Conservation (phyloP, 2,329 filamentous ascomycete genomes). For the Hypoxylon sp. region DNA sequence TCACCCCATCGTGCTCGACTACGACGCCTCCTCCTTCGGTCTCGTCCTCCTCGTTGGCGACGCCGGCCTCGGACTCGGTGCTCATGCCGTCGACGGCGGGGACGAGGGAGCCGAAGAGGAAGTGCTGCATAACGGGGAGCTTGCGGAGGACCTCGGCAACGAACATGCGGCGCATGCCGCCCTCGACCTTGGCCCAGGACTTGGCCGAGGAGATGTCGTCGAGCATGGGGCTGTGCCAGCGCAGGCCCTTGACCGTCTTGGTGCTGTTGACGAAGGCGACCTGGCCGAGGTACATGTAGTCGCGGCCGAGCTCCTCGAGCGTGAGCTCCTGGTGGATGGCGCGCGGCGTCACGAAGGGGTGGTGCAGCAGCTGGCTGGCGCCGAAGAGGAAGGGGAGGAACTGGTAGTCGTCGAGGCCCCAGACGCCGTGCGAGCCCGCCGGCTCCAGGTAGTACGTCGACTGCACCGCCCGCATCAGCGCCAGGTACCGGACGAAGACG, state of each 20-base stretch:
- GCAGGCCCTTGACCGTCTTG: slow-evolving; percentile 91
- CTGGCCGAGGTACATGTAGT: slow-evolving; percentile 92
- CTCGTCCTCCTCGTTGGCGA: slow-evolving; percentile 57
- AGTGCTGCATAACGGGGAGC: slow-evolving; percentile 98
- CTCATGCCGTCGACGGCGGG: slow-evolving; percentile 85
- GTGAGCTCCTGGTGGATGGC: slow-evolving; percentile 88
- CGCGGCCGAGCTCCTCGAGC: slow-evolving; percentile 82
- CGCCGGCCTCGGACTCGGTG: slow-evolving; percentile 62
- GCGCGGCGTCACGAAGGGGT: slow-evolving; percentile 79
- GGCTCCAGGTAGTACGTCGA: slow-evolving; percentile 96
- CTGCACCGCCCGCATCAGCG: slow-evolving; percentile 87
- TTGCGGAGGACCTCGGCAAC: slow-evolving; percentile 91
- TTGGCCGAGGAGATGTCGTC: slow-evolving; percentile 94
- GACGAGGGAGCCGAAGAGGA: slow-evolving; percentile 87
- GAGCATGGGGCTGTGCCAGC: slow-evolving; percentile 98
- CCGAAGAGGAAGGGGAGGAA: slow-evolving; percentile 97
- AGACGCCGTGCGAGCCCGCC: slow-evolving; percentile 95
- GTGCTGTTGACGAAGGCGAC: slow-evolving; percentile 94
- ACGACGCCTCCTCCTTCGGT: slow-evolving; percentile 66
- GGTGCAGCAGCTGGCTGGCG: slow-evolving; percentile 85
- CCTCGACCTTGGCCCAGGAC: slow-evolving; percentile 91
- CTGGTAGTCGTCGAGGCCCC: slow-evolving; percentile 97
- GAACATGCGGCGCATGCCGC: slow-evolving; percentile 97
- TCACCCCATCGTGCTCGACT: slow-evolving; percentile 68
- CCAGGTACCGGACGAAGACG: slow-evolving; percentile 83